phyloP scores from a whole-genome alignment of 352 stramenopile species.

The Phytopythium chamaehyphon region DNA sequence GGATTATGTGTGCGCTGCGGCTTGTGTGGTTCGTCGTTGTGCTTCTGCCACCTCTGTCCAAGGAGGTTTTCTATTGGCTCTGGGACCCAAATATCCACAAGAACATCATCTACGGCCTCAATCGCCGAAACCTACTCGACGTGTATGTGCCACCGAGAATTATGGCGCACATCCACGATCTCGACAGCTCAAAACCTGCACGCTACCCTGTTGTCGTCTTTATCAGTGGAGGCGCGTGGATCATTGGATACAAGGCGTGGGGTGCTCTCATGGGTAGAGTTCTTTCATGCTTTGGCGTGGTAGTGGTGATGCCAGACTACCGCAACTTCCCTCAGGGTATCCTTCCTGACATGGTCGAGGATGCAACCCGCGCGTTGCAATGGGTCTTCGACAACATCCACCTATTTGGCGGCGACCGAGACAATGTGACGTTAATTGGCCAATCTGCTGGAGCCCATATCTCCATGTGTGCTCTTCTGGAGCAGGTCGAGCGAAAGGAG shows the following conservation, averaged over 20 bases:
- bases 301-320: slow-evolving; percentile 91
- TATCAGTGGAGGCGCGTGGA: slow-evolving; percentile 88
- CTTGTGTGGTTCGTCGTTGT: slow-evolving; percentile 62
- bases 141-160: slow-evolving; percentile 61
- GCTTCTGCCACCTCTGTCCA: slow-evolving; percentile 47
- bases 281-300: slow-evolving; percentile 62
- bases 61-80: slow-evolving; percentile 59
- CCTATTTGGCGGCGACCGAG: slow-evolving; percentile 79
- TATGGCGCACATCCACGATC: slow-evolving; percentile 7
- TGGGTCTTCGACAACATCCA: slow-evolving; percentile 87
- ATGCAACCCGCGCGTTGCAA: slow-evolving; percentile 78
- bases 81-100: slow-evolving; percentile 58
- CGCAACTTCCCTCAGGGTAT: slow-evolving; percentile 88
- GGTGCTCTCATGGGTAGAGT: slow-evolving; percentile 80
- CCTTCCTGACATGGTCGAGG: slow-evolving; percentile 88
- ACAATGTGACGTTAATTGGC: slow-evolving; percentile 83
- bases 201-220: slow-evolving; percentile 87
- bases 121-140: slow-evolving; percentile 77
- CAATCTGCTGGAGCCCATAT: slow-evolving; percentile 91
- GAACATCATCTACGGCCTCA: slow-evolving; percentile 78
- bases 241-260: slow-evolving; percentile 93
- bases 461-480: slow-evolving; percentile 63
- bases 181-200: neutral
- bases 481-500: slow-evolving; percentile 59
- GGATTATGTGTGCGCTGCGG: slow-evolving; percentile 62